Percentiles rank a stretch among this genome's conserved stretches.
These are phyloP conservation scores for Trichoderma polysporum DNA, from an alignment of 2,329 filamentous ascomycete species.

Conservation along the genomic window DNA sequence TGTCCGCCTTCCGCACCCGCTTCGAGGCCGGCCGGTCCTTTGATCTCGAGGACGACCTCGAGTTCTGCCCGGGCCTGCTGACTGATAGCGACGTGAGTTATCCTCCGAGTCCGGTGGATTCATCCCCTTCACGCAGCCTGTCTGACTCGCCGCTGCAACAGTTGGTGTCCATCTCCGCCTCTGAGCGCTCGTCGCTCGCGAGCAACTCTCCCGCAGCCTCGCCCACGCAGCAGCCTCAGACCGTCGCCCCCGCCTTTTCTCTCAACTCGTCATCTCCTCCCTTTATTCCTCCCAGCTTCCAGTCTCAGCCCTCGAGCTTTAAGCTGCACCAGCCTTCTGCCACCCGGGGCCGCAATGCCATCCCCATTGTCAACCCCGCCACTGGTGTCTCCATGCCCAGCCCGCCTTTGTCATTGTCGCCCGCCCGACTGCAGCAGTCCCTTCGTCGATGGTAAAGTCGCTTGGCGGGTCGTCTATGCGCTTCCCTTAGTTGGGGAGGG, in stretches of 20 bases:
- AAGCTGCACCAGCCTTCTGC: slow-evolving; percentile 91
- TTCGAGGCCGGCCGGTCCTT: slow-evolving; percentile 93
- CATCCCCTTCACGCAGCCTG: slow-evolving; percentile 22
- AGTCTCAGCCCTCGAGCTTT: slow-evolving; percentile 63
- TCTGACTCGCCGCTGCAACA: slow-evolving; percentile 48
- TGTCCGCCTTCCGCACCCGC: slow-evolving; percentile 77
- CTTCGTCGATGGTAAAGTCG: slow-evolving; percentile 56
- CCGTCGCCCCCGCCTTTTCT: slow-evolving; percentile 75
- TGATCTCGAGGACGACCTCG: slow-evolving; percentile 91
- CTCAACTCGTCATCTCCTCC: slow-evolving; percentile 66
- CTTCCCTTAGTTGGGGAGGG: slow-evolving; percentile 28
- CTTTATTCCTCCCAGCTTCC: slow-evolving; percentile 64
- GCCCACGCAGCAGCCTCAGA: slow-evolving; percentile 82
- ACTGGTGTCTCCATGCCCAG: slow-evolving; percentile 87
- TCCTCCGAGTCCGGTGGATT: slow-evolving; percentile 22
- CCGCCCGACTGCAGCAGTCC: slow-evolving; percentile 58
- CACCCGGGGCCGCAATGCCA: slow-evolving; percentile 88
- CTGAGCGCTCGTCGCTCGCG: slow-evolving; percentile 90
- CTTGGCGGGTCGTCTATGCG: slow-evolving; percentile 28
- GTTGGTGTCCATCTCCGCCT: slow-evolving; percentile 88
- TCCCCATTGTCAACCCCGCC: slow-evolving; percentile 94
- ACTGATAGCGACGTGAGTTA: slow-evolving; percentile 86
- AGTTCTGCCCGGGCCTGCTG: slow-evolving; percentile 90
- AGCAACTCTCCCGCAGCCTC: slow-evolving; percentile 92
- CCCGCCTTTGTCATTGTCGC: slow-evolving; percentile 72